Conservation (phyloP, 2,329 filamentous ascomycete species). For the Delphinella strobiligena region DNA sequence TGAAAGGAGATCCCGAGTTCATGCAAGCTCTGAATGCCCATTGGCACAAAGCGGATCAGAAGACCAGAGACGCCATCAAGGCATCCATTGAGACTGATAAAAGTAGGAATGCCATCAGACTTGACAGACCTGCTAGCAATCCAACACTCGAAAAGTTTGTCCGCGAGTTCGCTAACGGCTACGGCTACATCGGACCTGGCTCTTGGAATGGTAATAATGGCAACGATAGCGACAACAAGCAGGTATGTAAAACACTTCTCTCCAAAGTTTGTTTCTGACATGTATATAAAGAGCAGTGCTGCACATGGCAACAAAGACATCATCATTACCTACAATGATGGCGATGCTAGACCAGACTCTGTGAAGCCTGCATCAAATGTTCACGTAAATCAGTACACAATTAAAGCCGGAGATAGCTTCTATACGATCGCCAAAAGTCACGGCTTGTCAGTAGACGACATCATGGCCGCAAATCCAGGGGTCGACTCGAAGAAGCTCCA, state of each 20-base stretch:
- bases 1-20: conserved; percentile 27
- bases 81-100: too few relatives aligned
- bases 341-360: conserved; percentile 12
- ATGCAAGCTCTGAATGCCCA: conserved; percentile 27
- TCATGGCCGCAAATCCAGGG: too few relatives aligned
- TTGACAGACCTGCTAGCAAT: too few relatives aligned
- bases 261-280: conserved; percentile 1
- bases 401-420: too few relatives aligned
- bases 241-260: conserved; percentile 11
- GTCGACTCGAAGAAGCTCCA: too few relatives aligned
- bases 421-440: too few relatives aligned
- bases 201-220: conserved; percentile 23
- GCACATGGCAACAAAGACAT: conserved; percentile 29
- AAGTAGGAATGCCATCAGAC: too few relatives aligned
- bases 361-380: too few relatives aligned
- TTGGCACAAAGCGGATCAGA: conserved; percentile 22
- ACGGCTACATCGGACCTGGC: conserved; percentile 29
- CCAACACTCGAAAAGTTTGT: conserved; percentile 25
- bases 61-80: conserved; percentile 26
- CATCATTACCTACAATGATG: conserved; percentile 26
- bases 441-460: too few relatives aligned
- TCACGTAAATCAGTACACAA: too few relatives aligned
- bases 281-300: conserved; percentile 18
- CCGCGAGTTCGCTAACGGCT: conserved; percentile 26
- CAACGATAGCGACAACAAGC: conserved; percentile 23